Percentiles rank a stretch among this genome's conserved stretches.
Evolutionary conservation across 2,329 filamentous ascomycete species (phyloP).

Genomic region (Ilyonectria mors-panacis): DNA sequence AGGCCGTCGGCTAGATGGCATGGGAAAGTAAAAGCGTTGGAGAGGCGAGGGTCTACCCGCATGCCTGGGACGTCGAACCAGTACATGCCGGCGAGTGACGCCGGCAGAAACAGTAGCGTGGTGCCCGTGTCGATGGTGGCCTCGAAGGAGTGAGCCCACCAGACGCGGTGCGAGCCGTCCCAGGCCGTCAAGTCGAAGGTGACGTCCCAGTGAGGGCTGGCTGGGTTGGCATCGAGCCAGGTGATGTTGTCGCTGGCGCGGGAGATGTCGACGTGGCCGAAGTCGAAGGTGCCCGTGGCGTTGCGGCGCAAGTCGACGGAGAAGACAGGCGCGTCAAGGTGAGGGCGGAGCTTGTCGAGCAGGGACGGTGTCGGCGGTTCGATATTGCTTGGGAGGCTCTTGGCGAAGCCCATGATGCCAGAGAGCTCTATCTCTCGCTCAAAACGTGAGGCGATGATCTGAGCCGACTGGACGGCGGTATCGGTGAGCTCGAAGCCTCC

Average conservation of each 20-base stretch:
- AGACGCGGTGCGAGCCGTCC: constrained; percentile 62
- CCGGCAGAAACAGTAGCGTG: constrained; percentile 74
- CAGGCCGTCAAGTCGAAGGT: constrained; percentile 65
- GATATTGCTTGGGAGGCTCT: constrained; percentile 61
- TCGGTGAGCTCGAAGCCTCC: constrained; percentile 60
- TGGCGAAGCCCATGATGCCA: constrained; percentile 68
- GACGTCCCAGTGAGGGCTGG: constrained; percentile 58
- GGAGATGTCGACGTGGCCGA: constrained; percentile 63
- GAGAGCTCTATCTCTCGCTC: constrained; percentile 60
- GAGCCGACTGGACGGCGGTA: constrained; percentile 66
- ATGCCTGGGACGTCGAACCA: constrained; percentile 70
- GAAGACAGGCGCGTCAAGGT: constrained; percentile 61
- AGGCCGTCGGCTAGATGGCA: constrained; percentile 67
- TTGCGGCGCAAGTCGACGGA: constrained; percentile 65
- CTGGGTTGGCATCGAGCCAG: constrained; percentile 56
- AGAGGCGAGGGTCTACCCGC: constrained; percentile 59
- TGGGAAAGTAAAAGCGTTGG: constrained; percentile 70
- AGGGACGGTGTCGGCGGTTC: constrained; percentile 60
- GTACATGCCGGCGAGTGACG: constrained; percentile 71
- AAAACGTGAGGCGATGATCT: constrained; percentile 58
- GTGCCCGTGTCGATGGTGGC: constrained; percentile 80
- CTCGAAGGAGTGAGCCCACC: constrained; percentile 63
- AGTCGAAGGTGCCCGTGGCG: constrained; percentile 65
- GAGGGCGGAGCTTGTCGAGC: constrained; percentile 60
- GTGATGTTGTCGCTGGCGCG: constrained; percentile 58